Evolutionary conservation across 2,329 filamentous ascomycete genomes (phyloP), one percentile per base, ranked within the genome.

Genomic region (Alternaria novae-zelandiae): DNA sequence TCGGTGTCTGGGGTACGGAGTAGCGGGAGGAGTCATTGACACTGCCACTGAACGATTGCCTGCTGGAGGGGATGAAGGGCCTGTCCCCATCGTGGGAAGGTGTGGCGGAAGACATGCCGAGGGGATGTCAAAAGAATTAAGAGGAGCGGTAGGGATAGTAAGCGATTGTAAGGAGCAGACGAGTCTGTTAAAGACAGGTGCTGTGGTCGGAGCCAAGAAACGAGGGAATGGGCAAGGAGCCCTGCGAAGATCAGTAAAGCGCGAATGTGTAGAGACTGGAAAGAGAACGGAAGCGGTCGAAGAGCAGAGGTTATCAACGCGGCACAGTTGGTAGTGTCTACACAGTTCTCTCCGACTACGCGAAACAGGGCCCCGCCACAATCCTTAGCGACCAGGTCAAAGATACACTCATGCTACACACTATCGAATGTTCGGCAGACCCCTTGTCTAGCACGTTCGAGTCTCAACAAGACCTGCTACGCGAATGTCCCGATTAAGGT

Each of bases 11-110:
- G n/a, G 65, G 56, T 12, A 41, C 41, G 26, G 60, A 64, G 36
- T 57, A 53, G 36, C 51, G 63, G 47, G 43, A 59, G 47, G 43
- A 57, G 43, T 57, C 60, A 54, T 32, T 49, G 51, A 65, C 44
- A 44, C 61, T 67, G 17, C 59, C 61, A 43, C 55, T 57, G 44
- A 68, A 44, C 4, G 67, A 68, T 44, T 65, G 63, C 47, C 65
- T 58, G 28, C 64, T 50, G 32, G 63, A 66, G n/a, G 66, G 56
- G 50, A 54, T 46, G 43, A 28, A 13, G 25, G 57, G 56, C 8
- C 63, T 57, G 26, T 63, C 53, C 45, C 49, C 47, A 53, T 57
- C 65, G 4, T 63, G 57, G 41, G 46, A 59, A 20, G 47, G 57
- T 20, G 28, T 49, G 17, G 47, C 46, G 23, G 63, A 59, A 46